Evolutionary conservation across 345 rosid species (phyloP), one percentile per base, ranked within the genome.

Genomic region (Euphorbia pulcherrima): DNA sequence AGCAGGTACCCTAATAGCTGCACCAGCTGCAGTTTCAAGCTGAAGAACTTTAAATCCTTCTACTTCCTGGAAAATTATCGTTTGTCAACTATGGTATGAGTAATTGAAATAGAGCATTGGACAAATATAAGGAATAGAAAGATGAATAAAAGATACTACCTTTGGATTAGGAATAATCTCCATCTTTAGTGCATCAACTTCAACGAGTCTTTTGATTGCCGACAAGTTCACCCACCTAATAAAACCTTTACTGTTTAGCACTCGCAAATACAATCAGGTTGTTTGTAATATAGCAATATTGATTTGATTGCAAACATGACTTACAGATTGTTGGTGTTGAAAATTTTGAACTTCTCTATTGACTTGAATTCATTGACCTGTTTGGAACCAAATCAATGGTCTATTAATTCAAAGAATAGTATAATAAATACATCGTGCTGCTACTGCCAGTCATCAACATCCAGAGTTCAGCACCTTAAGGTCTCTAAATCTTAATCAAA

Each of bases 331-430:
- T 91, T 94, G 50, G 99, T 94, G 67, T 94, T 94, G 90, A 94
- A 94, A 78, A 94, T 94, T 85, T 94, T 94, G 82, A 94, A 94
- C 84, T 94, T 94, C 87, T 91, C 97, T 59, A 94, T 94, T 60
- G 97, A 94, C 79, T 94, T 94, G 92, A 94, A 94, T 68, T 91
- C 99, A 64, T 86, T 85, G 78, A 94, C 96, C 99, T 93, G 83
- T 68, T 65, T 70, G 52, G 66, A 71, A 67, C 61, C 60, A 63
- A 48, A 41, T 27, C 56, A 48, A 7, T 74, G 61, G 73, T 57
- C 58, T 37, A 74, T 24, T 46, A 62, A 62, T 12, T 54, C 26
- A 3, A 16, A 0, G 20, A n/a, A 55, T 23, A 29, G 29, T 9
- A 27, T 3, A 50, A 17, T 20, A 7, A 21, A 28, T 6, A 18